Percentiles rank a stretch among this genome's conserved stretches.
Evolutionary conservation across 1,284 basidiomycete species (phyloP).

Genomic region (Athelia sp.): DNA sequence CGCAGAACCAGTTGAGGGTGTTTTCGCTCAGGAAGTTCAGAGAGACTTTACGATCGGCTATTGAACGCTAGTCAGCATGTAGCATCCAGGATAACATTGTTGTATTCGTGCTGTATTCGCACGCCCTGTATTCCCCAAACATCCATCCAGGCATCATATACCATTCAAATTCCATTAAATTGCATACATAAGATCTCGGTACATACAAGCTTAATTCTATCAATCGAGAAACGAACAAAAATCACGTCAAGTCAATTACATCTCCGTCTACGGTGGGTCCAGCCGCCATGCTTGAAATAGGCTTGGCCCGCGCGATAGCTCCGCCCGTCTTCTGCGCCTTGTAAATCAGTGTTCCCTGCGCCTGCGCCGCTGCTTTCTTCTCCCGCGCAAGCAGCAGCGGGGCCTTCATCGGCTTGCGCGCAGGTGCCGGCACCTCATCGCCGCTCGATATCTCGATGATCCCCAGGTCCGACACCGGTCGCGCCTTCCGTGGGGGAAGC

Average conservation of each 20-base stretch:
- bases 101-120: too few relatives aligned
- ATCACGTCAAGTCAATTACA: slow-evolving; percentile 10
- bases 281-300: background rate
- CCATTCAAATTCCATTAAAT: background rate
- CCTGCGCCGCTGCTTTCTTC: background rate
- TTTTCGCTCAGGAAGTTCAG: slow-evolving; percentile 30
- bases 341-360: background rate
- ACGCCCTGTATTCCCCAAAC: too few relatives aligned
- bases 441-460: slow-evolving; percentile 8
- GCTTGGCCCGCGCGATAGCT: background rate
- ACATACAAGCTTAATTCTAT: too few relatives aligned
- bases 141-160: too few relatives aligned
- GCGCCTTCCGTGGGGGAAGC: background rate
- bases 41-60: slow-evolving; percentile 35
- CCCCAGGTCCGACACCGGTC: background rate
- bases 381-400: background rate
- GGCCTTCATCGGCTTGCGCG: background rate
- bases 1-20: slow-evolving; percentile 22
- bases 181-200: background rate
- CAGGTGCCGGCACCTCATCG: background rate
- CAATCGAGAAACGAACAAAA: slow-evolving; percentile 3
- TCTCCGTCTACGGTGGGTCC: background rate
- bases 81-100: too few relatives aligned
- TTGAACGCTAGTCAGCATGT: slow-evolving; percentile 8
- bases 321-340: background rate